Conservation (phyloP, 1,284 basidiomycete species). For the Sutorius eximius region DNA sequence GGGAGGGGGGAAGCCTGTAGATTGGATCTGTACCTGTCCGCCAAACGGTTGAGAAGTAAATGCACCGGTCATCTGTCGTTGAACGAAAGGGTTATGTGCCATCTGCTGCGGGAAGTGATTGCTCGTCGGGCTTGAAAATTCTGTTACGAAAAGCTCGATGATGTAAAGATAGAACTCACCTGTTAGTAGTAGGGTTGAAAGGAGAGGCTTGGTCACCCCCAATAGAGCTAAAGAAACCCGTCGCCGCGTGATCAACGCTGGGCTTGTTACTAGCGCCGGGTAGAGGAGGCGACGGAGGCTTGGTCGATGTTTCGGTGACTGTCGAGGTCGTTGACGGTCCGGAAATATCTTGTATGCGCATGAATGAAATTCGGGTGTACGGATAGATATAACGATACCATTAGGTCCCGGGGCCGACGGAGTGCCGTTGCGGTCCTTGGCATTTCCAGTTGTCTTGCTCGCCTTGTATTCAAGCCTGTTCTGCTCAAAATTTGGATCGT, state of each 20-base stretch:
- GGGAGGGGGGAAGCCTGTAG: slow-evolving; percentile 57
- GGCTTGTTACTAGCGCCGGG: slow-evolving; percentile 24
- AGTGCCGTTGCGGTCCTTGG: slow-evolving; percentile 33
- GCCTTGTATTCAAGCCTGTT: slow-evolving; percentile 91
- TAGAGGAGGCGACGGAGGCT: slow-evolving; percentile 27
- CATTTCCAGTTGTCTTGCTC: slow-evolving; percentile 69
- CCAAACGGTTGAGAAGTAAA: slow-evolving; percentile 40
- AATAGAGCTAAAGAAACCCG: slow-evolving; percentile 93
- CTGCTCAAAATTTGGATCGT: slow-evolving; percentile 95
- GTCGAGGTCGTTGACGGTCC: slow-evolving; percentile 16
- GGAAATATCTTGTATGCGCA: slow-evolving; percentile 11
- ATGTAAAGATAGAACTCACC: slow-evolving; percentile 37
- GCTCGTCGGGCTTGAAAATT: slow-evolving; percentile 49
- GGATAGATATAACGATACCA: slow-evolving; percentile 18
- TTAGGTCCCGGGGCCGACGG: slow-evolving; percentile 9
- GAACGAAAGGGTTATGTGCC: slow-evolving; percentile 78
- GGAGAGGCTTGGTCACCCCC: slow-evolving; percentile 80
- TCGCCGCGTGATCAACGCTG: slow-evolving; percentile 45
- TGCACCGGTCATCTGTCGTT: slow-evolving; percentile 52
- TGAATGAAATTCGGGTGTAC: not conserved
- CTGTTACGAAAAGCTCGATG: slow-evolving; percentile 12
- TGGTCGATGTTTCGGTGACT: slow-evolving; percentile 14
- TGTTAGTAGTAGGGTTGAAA: slow-evolving; percentile 64
- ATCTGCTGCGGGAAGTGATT: slow-evolving; percentile 64
- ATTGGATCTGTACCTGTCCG: slow-evolving; percentile 49